Percentiles rank a stretch among this genome's conserved stretches.
Conservation (phyloP, 345 rosid species). For the Sisymbrium altissimum region DNA sequence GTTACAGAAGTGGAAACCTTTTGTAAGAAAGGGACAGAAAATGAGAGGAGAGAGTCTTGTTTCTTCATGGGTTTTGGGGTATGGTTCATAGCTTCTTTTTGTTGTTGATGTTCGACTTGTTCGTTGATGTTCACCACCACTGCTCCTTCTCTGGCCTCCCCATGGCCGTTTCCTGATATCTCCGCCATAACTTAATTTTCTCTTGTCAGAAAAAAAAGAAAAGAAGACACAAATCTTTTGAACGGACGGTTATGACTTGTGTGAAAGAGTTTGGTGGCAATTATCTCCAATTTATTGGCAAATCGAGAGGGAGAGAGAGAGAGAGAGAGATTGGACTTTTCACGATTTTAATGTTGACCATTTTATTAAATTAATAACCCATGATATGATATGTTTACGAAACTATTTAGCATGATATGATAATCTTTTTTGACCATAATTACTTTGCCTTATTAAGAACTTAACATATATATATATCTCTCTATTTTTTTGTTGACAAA, state of each 20-base stretch:
- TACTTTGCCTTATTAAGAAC: background rate
- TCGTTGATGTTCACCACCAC: slow-evolving; percentile 55
- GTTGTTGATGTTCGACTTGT: slow-evolving; percentile 24
- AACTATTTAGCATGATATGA: background rate
- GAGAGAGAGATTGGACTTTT: slow-evolving; percentile 7
- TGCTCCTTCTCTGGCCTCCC: slow-evolving; percentile 31
- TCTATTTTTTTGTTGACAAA: background rate
- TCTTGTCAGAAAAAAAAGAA: background rate
- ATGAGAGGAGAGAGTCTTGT: slow-evolving; percentile 39
- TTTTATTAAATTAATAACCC: background rate
- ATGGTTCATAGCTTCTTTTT: slow-evolving; percentile 8
- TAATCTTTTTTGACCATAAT: slow-evolving; percentile 6
- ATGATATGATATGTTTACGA: background rate
- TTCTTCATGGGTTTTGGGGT: slow-evolving; percentile 19
- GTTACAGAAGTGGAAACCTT: slow-evolving; percentile 47
- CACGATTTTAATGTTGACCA: background rate
- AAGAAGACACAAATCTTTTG: background rate
- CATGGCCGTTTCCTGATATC: slow-evolving; percentile 25
- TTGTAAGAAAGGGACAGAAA: slow-evolving; percentile 74
- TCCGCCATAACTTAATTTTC: slow-evolving; percentile 46
- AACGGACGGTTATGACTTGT: slow-evolving; percentile 22
- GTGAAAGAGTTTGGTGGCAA: slow-evolving; percentile 25
- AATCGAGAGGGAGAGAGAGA: slow-evolving; percentile 10
- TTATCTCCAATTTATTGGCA: slow-evolving; percentile 33
- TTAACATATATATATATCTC: background rate